Evolutionary conservation across 441 rosid species (phyloP), one percentile per base, ranked within the genome.

Genomic region (Corymbia calophylla): DNA sequence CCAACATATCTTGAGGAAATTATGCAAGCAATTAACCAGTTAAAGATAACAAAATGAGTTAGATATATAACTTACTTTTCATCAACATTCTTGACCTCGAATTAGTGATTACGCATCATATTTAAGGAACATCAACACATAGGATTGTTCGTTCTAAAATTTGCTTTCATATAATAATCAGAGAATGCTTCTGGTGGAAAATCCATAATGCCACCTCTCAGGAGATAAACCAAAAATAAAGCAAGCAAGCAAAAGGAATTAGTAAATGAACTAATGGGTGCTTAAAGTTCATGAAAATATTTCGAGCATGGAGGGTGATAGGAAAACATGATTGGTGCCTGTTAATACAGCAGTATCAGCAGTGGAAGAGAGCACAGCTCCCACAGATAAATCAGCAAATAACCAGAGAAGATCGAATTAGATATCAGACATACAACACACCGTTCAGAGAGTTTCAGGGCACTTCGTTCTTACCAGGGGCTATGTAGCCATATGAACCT

Each of bases 401-500:
- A 44, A 12, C 49, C 44, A 51, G 44, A 44, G 84, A 77, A 77
- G 84, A 77, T 13, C 44, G 84, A 77, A 44, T 44, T 44, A 44
- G 84, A 77, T 44, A 77, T 77, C 51, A 77, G n/a, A 44, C 51
- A 77, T 44, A 39, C 51, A 77, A 44, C 18, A 5, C 84, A 77
- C 84, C 4, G 9, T 21, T 77, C 84, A 39, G 17, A 77, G 51
- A 44, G 84, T 39, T 77, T 47, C 84, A 77, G n/a, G 84, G 51
- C 51, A 12, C 51, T 44, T 77, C 10, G 18, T 44, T 77, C 84
- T 91, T 90, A 93, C 96, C 96, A 91, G 96, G 96, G 89, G 96
- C 95, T 15, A 95, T 95, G 89, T 95, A 95, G 48, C 95, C 96
- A 54, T 95, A 95, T 68, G 96, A 95, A 91, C 96, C 96, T 54